Percentiles rank a stretch among this genome's conserved stretches.
Conservation (phyloP, 2,329 filamentous ascomycete species). For the Hortaea sp. region DNA sequence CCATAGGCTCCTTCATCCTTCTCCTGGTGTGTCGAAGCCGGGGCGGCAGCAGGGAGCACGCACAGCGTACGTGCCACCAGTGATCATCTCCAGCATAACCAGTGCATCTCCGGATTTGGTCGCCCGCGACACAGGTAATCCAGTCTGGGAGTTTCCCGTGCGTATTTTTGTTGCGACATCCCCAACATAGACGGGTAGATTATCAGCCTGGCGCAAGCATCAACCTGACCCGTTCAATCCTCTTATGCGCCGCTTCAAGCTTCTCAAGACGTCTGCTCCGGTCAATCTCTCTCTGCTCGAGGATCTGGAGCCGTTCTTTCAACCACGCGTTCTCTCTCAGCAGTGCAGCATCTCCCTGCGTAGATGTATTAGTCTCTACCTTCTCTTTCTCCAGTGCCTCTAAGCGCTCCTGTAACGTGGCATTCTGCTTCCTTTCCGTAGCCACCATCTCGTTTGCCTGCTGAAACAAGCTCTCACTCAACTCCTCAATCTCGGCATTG, state of each 20-base stretch:
- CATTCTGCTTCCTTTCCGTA: slow-evolving; percentile 59
- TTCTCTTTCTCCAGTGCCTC: slow-evolving; percentile 56
- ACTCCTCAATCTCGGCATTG: slow-evolving; percentile 65
- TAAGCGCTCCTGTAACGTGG: slow-evolving; percentile 61
- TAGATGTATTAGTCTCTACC: slow-evolving; percentile 47
- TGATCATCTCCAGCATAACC: no score
- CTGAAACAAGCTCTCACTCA: slow-evolving; percentile 65
- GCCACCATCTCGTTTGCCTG: slow-evolving; percentile 86
- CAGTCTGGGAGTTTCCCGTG: no score
- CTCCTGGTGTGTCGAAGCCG: no score
- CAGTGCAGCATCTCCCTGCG: slow-evolving; percentile 55
- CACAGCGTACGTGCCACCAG: no score
- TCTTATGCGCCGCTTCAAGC: slow-evolving; percentile 58
- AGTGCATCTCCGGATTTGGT: no score
- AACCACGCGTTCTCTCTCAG: slow-evolving; percentile 58
- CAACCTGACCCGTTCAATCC: slow-evolving; percentile 61
- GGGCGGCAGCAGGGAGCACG: no score
- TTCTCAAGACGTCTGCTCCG: slow-evolving; percentile 59
- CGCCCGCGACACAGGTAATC: no score
- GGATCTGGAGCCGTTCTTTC: slow-evolving; percentile 56
- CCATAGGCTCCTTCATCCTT: no score
- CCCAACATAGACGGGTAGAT: no score
- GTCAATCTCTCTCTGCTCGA: slow-evolving; percentile 61
- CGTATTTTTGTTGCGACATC: no score
- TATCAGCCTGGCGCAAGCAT: slow-evolving; percentile 41